phyloP scores from a whole-genome alignment of 2,329 filamentous ascomycete genomes.

The Exophiala oligosperma region DNA sequence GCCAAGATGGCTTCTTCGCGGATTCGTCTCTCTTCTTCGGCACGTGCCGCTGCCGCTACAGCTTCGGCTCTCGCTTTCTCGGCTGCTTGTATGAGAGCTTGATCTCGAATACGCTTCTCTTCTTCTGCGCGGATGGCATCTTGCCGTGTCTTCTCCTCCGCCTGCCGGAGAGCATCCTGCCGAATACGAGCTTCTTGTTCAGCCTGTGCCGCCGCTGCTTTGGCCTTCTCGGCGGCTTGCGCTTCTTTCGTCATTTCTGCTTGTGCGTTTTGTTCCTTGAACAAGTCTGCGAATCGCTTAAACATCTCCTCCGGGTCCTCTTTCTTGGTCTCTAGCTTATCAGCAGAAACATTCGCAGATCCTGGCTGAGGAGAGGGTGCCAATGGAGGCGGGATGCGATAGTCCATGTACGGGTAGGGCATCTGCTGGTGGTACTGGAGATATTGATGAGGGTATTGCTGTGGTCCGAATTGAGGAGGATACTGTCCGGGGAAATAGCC shows the following conservation, averaged over 20 bases:
- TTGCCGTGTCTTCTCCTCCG: constrained; percentile 23
- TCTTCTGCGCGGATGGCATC: constrained; percentile 37
- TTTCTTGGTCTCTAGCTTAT: constrained; percentile 46
- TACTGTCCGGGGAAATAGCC: constrained; percentile 34
- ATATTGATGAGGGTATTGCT: constrained; percentile 34
- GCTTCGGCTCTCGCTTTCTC: constrained; percentile 41
- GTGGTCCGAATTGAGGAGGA: constrained; percentile 33
- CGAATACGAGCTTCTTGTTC: constrained; percentile 35
- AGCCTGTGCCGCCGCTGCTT: constrained; percentile 44
- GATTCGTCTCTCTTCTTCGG: constrained; percentile 34
- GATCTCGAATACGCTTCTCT: constrained; percentile 34
- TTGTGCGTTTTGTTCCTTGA: constrained; percentile 31
- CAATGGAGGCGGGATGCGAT: constrained; percentile 29
- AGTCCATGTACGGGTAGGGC: constrained; percentile 31
- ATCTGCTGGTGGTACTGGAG: constrained; percentile 39
- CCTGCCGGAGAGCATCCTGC: constrained; percentile 32
- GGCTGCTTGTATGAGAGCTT: constrained; percentile 30
- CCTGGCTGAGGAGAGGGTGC: constrained; percentile 43
- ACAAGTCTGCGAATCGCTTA: constrained; percentile 60
- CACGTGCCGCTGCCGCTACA: constrained; percentile 47
- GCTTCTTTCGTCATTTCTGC: constrained; percentile 22
- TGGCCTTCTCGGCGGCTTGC: constrained; percentile 44
- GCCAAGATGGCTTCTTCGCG: constrained; percentile 33
- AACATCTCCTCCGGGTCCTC: constrained; percentile 58
- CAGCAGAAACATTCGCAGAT: constrained; percentile 21